Evolutionary conservation across 108 stramenopile species (phyloP).

Genomic region (Cylindrotheca closterium): DNA sequence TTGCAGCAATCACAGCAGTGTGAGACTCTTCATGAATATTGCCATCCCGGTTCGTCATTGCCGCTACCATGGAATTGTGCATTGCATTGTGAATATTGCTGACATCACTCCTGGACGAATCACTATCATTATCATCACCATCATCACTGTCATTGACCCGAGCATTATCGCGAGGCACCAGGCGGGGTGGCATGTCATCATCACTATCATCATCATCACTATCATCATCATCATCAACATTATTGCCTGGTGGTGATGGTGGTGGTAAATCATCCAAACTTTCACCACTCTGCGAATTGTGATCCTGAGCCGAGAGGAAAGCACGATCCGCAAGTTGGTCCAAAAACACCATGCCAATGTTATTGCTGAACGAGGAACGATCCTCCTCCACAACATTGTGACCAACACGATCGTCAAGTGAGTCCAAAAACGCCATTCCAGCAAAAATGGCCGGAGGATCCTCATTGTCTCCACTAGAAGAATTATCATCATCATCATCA

Average conservation of each 20-base stretch:
- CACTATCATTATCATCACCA: background rate
- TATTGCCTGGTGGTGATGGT: background rate
- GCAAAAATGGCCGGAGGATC: too few relatives aligned
- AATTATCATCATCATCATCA: too few relatives aligned
- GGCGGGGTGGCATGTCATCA: too few relatives aligned
- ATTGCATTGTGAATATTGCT: background rate
- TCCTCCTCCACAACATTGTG: too few relatives aligned
- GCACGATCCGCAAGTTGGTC: too few relatives aligned
- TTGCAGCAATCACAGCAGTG: background rate
- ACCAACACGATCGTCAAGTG: too few relatives aligned
- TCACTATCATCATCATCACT: background rate
- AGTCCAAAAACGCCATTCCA: too few relatives aligned
- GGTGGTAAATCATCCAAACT: background rate
- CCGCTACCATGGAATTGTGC: background rate
- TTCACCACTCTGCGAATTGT: background rate
- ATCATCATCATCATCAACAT: background rate
- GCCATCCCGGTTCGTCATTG: background rate
- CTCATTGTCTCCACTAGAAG: too few relatives aligned
- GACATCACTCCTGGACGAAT: background rate
- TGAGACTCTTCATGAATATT: background rate
- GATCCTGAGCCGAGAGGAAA: background rate
- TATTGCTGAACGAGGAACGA: too few relatives aligned
- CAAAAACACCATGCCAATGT: too few relatives aligned
- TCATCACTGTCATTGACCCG: background rate
- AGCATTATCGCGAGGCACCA: too few relatives aligned